phyloP scores from a whole-genome alignment of 805 yeast genomes.

The Huiozyma sinensis region DNA sequence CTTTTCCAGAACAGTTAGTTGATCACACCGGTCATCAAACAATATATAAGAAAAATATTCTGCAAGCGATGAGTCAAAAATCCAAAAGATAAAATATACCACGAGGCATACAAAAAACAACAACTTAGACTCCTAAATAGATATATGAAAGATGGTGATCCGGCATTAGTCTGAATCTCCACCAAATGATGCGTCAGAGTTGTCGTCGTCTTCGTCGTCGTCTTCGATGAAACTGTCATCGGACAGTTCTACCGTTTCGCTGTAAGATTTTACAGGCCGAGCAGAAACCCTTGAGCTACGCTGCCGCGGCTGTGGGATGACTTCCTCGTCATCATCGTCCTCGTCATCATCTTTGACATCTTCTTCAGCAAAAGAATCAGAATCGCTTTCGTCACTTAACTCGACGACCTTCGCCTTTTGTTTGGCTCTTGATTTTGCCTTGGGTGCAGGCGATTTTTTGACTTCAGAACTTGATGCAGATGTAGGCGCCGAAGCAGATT shows the following conservation, averaged over 20 bases:
- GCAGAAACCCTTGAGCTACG: conserved; percentile 14
- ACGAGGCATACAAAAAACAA: not conserved
- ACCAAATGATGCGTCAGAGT: conserved; percentile 7
- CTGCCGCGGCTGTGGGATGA: conserved; percentile 9
- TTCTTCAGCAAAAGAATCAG: conserved; percentile 2
- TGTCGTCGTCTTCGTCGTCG: conserved; percentile 12
- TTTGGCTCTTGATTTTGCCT: not conserved
- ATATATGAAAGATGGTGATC: not conserved
- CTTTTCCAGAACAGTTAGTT: not conserved
- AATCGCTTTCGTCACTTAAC: conserved; percentile 18
- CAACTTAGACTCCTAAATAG: not conserved
- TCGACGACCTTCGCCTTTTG: conserved; percentile 7
- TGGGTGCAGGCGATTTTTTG: not conserved
- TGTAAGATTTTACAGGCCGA: conserved; percentile 9
- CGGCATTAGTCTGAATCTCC: not conserved
- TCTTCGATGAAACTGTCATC: conserved; percentile 22
- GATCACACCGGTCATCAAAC: too few species aligned
- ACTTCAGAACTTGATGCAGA: not conserved
- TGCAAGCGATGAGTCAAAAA: too few species aligned
- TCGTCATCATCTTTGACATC: conserved; percentile 5
- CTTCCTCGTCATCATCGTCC: conserved; percentile 12
- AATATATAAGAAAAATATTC: too few species aligned
- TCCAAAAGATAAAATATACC: not conserved
- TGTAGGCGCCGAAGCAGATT: conserved; percentile 1
- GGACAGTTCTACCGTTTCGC: conserved; percentile 15